phyloP scores from a whole-genome alignment of 176 grass and related monocot species.

The sorghum (Sorghum bicolor) region Sorghum_bicolor_NCBIv3 NC_012878.2:51638001-51638500 shows the following conservation, averaged over 20 bases:
- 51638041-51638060: constrained; percentile 54
- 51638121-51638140: constrained; percentile 96
- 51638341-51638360: no score
- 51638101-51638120: constrained; percentile 82
- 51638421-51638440: no score
- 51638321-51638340: no score
- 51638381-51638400: no score
- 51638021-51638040: constrained; percentile 94
- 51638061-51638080: constrained; percentile 65
- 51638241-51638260: not conserved
- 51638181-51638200: not conserved
- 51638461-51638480: no score
- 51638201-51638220: not conserved
- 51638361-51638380: no score
- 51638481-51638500: no score
- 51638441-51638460: no score
- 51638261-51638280: not conserved
- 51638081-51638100: constrained; percentile 97
- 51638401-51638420: no score
- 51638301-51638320: no score
- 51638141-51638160: constrained; percentile 96
- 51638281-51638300: not conserved
- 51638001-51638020: constrained; percentile 75
- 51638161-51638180: constrained; percentile 21
- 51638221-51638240: not conserved